Percentiles rank a stretch among this genome's conserved stretches.
These are phyloP conservation scores for Podosphaera xanthii DNA, from an alignment of 2,329 filamentous ascomycete genomes.

Conservation along the genomic window DNA sequence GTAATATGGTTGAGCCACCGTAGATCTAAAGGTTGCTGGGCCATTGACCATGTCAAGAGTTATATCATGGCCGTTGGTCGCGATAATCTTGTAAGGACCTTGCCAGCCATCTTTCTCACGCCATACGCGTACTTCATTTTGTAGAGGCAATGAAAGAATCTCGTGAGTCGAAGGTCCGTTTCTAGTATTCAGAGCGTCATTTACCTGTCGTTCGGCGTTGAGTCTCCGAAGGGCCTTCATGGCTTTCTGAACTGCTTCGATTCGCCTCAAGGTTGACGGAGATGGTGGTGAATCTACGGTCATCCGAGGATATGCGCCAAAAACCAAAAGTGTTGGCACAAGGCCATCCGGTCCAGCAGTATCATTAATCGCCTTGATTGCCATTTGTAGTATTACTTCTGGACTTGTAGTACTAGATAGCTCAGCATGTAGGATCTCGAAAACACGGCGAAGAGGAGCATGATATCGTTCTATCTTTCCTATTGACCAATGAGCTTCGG, in stretches of 20 bases:
- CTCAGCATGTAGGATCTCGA: neutral
- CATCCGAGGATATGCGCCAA: neutral
- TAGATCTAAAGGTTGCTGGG: slow-evolving; percentile 1
- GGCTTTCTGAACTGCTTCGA: slow-evolving; percentile 2
- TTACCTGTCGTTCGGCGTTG: neutral
- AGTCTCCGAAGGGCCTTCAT: slow-evolving; percentile 2
- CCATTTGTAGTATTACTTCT: neutral
- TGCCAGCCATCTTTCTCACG: slow-evolving; percentile 2
- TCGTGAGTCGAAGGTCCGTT: neutral
- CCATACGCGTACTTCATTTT: slow-evolving; percentile 1
- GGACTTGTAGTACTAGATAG: neutral
- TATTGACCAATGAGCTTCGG: slow-evolving; percentile 1
- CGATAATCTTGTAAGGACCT: neutral
- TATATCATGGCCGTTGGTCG: neutral
- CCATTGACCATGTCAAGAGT: neutral
- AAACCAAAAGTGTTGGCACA: no score
- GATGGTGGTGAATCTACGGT: neutral
- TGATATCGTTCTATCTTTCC: slow-evolving; percentile 2
- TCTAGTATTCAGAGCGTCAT: neutral
- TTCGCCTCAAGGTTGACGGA: neutral
- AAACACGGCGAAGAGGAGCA: slow-evolving; percentile 1
- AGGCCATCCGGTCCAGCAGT: neutral
- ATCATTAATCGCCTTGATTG: neutral
- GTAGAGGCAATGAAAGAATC: slow-evolving; percentile 1
- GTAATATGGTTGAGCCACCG: neutral